These are phyloP conservation scores for Coniochaeta sp. DNA, from an alignment of 2,329 filamentous ascomycete genomes.

Conservation along the genomic window DNA sequence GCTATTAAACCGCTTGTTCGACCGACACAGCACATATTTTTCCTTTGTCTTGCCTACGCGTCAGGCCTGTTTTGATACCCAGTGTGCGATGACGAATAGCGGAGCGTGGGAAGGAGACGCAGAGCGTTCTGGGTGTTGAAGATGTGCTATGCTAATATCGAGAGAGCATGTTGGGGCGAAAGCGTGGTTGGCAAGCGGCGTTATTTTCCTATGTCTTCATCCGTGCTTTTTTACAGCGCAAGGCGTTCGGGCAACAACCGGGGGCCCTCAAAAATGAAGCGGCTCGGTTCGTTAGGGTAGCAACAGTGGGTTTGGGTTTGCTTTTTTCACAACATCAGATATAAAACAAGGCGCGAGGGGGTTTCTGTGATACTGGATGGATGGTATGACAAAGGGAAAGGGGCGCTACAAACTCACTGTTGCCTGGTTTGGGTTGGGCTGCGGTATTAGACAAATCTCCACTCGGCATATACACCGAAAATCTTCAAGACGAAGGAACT, in stretches of 20 bases:
- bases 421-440: neutral
- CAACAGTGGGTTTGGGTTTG: neutral
- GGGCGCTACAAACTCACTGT: neutral
- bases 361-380: neutral
- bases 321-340: neutral
- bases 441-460: conserved; percentile 4
- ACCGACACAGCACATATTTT: conserved; percentile 7
- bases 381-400: neutral
- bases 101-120: neutral
- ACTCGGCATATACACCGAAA: conserved; percentile 3
- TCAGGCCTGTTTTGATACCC: conserved; percentile 6
- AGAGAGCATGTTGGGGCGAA: neutral
- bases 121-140: conserved; percentile 2
- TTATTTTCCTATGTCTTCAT: neutral
- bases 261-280: neutral
- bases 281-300: neutral
- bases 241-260: neutral
- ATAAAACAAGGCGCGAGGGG: neutral
- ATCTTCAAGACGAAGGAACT: neutral
- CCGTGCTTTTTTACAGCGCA: neutral
- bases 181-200: neutral
- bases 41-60: conserved; percentile 9
- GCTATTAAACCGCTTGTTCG: neutral
- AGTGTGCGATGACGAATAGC: neutral
- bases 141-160: neutral